phyloP scores from a whole-genome alignment of 805 yeast genomes.

The Suhomyces sp. region DNA sequence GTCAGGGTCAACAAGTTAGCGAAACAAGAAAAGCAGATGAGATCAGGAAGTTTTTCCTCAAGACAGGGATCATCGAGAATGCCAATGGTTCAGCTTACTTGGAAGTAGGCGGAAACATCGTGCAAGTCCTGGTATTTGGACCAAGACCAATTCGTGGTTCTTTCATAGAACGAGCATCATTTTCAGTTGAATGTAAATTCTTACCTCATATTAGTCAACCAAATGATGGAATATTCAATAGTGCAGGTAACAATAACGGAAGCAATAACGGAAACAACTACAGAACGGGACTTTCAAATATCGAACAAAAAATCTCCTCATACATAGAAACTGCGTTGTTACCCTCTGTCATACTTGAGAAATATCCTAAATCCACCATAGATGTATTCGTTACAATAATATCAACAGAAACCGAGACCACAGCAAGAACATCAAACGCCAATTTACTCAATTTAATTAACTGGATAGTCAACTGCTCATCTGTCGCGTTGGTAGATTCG shows the following conservation, averaged over 20 bases:
- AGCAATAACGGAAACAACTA: constrained; percentile 20
- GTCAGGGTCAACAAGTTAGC: constrained; percentile 5
- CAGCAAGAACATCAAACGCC: constrained; percentile 17
- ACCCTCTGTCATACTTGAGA: constrained; percentile 57
- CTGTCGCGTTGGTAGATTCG: constrained; percentile 79
- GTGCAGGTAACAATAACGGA: constrained; percentile 12
- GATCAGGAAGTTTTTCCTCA: constrained; percentile 50
- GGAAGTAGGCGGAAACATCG: constrained; percentile 61
- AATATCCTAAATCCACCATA: constrained; percentile 89
- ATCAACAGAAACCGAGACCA: constrained; percentile 33
- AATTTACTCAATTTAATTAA: constrained; percentile 41
- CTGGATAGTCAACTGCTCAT: constrained; percentile 61
- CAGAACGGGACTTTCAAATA: constrained; percentile 33
- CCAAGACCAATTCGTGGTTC: constrained; percentile 84
- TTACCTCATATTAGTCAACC: constrained; percentile 50
- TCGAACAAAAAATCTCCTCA: constrained; percentile 50
- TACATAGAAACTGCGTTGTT: constrained; percentile 52
- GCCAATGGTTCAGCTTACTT: constrained; percentile 82
- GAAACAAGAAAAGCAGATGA: constrained; percentile 14
- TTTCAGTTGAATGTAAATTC: constrained; percentile 60
- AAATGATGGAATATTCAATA: constrained; percentile 29
- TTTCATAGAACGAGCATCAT: constrained; percentile 62
- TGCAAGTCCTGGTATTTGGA: constrained; percentile 77
- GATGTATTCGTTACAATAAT: constrained; percentile 73
- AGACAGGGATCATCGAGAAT: constrained; percentile 65